phyloP scores from a whole-genome alignment of 306 rosid genomes.

The Quercus rubra region DNA sequence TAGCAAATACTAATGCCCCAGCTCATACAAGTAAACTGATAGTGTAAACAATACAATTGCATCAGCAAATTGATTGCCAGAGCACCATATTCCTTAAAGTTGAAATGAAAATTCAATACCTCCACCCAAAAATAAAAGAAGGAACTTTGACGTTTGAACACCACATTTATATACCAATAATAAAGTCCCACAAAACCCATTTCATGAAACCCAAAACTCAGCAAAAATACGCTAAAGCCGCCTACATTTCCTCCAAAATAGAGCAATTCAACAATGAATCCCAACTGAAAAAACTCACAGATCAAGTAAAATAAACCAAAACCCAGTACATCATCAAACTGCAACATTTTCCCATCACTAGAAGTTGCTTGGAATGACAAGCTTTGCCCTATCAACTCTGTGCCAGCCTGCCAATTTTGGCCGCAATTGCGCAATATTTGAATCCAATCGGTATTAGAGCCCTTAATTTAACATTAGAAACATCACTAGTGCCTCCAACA shows the following conservation, averaged over 20 bases:
- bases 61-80: background rate
- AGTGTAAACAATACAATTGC: background rate
- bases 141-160: background rate
- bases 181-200: background rate
- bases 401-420: too few species aligned
- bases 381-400: too few species aligned
- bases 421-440: too few species aligned
- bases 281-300: slow-evolving; percentile 14
- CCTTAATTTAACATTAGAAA: too few species aligned
- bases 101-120: background rate
- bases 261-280: background rate
- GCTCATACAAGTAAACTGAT: background rate
- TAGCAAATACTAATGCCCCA: background rate
- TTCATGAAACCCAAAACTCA: background rate
- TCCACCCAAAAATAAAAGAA: background rate
- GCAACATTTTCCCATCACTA: too few species aligned
- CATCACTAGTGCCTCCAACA: too few species aligned
- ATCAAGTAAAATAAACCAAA: slow-evolving; percentile 31
- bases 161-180: background rate
- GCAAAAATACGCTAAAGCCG: slow-evolving; percentile 4
- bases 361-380: too few species aligned
- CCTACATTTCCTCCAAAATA: background rate
- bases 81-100: background rate
- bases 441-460: too few species aligned
- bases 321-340: background rate